Conservation (phyloP, 495 filamentous ascomycete genomes). For the Pyrenopolyporus hunteri region DNA sequence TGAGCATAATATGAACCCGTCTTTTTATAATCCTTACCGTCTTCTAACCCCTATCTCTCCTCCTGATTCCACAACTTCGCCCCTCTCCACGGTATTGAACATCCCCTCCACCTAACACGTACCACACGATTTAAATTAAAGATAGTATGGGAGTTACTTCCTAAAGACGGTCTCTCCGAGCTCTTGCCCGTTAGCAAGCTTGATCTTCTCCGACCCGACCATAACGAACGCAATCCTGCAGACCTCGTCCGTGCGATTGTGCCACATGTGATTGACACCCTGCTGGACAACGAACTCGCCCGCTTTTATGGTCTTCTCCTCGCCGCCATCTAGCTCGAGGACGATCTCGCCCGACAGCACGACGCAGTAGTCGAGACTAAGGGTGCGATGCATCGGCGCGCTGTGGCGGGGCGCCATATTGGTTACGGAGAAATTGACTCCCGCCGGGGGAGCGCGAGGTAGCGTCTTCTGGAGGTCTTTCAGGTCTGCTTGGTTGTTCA, state of each 20-base stretch:
- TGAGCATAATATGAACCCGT: constrained; percentile 37
- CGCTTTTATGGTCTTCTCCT: constrained; percentile 40
- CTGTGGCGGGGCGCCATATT: constrained; percentile 31
- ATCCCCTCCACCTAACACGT: not conserved
- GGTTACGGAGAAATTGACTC: constrained; percentile 38
- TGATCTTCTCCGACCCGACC: constrained; percentile 40
- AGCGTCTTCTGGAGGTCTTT: constrained; percentile 21
- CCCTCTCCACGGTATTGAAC: not conserved
- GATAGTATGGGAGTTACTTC: constrained; percentile 3
- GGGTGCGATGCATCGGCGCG: constrained; percentile 46
- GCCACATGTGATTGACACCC: constrained; percentile 46
- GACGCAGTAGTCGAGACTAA: constrained; percentile 45
- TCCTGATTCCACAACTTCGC: too few species aligned
- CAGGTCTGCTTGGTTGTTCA: constrained; percentile 35
- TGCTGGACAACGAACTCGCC: constrained; percentile 47
- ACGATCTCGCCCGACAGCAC: constrained; percentile 46
- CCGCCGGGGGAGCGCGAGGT: constrained; percentile 36
- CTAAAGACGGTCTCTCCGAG: constrained; percentile 36
- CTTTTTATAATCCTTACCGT: too few species aligned
- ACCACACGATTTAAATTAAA: not conserved
- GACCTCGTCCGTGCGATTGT: constrained; percentile 39
- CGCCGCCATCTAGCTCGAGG: constrained; percentile 43
- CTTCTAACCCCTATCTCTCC: too few species aligned
- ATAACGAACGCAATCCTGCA: constrained; percentile 43
- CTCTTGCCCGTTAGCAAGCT: constrained; percentile 36